Conservation (phyloP, 345 rosid species). For the Sonneratia alba region DNA sequence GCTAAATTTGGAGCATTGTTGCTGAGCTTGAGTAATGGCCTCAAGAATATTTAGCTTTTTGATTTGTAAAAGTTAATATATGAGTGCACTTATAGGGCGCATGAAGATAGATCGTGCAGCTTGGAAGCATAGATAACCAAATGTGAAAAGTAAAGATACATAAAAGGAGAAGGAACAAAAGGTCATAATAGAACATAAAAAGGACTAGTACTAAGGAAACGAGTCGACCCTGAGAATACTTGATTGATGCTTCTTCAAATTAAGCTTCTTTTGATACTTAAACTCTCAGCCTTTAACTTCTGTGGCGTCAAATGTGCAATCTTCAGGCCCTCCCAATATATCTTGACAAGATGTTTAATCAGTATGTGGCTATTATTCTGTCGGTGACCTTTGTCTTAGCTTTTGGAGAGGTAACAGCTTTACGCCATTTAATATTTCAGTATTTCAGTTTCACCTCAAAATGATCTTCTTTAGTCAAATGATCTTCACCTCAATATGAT, state of each 20-base stretch:
- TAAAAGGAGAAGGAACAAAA: not conserved
- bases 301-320: not conserved
- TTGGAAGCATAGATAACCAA: not conserved
- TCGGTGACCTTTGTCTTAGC: slow-evolving; percentile 84
- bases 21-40: not conserved
- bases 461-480: not conserved
- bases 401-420: slow-evolving; percentile 72
- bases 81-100: not conserved
- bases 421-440: not conserved
- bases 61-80: not conserved
- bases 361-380: slow-evolving; percentile 77
- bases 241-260: not conserved
- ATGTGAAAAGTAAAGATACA: not conserved
- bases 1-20: not conserved
- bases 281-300: not conserved
- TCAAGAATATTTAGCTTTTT: not conserved
- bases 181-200: not conserved
- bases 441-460: not conserved
- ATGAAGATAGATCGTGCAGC: not conserved
- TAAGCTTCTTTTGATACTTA: not conserved
- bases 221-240: not conserved
- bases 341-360: slow-evolving; percentile 86
- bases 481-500: not conserved
- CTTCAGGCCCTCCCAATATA: slow-evolving; percentile 90
- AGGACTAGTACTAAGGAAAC: not conserved